Conservation (phyloP, 2,329 filamentous ascomycete genomes). For the Chalaropsis ovoidea region DNA sequence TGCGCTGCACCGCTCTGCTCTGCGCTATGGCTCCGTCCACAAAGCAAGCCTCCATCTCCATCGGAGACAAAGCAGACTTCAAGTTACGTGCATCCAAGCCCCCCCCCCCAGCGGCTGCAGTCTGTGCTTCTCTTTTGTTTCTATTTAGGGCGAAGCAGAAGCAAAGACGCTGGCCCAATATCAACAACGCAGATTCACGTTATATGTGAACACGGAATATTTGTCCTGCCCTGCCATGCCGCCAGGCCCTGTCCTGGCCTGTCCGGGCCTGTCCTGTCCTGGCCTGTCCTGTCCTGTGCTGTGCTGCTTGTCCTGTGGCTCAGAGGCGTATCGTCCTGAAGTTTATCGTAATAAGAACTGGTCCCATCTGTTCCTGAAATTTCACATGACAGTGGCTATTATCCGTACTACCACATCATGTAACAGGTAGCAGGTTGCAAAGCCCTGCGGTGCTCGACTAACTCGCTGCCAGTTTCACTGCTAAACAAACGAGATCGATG, state of each 20-base stretch:
- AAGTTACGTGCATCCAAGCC: background rate
- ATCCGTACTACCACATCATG: background rate
- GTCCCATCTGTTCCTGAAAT: background rate
- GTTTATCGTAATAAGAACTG: background rate
- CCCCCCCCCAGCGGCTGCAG: background rate
- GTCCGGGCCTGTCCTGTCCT: background rate
- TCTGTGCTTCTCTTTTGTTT: background rate
- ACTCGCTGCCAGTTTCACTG: background rate
- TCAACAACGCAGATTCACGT: background rate
- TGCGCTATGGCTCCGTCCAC: no score
- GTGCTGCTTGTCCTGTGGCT: background rate
- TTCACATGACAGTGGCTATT: background rate
- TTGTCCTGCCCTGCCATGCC: background rate
- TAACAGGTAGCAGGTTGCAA: background rate
- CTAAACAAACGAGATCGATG: background rate
- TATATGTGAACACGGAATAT: slow-evolving; percentile 8
- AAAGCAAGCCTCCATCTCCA: no score
- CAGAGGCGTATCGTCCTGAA: background rate
- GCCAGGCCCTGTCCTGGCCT: background rate
- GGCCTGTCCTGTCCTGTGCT: background rate
- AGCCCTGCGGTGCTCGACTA: background rate
- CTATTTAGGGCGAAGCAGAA: background rate
- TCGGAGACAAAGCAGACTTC: no score
- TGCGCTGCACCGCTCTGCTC: no score
- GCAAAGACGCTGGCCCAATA: background rate